A percentile compares a stretch with the other conserved stretches of the same genome.
These are phyloP conservation scores for Cyclotella distinguenda DNA, from an alignment of 108 stramenopile genomes.

Conservation along the genomic window DNA sequence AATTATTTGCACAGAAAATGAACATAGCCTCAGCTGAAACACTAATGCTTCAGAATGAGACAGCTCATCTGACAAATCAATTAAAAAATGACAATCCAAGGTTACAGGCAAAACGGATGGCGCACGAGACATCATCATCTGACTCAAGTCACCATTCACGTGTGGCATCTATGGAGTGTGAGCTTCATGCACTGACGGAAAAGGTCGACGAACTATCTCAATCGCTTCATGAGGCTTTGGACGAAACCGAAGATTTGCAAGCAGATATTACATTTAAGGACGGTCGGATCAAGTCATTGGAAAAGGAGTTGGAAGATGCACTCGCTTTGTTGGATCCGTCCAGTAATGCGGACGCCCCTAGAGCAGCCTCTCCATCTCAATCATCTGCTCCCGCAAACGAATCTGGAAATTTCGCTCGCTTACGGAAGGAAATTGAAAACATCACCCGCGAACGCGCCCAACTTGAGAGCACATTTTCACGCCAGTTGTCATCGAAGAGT, in stretches of 20 bases:
- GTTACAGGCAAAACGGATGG: not conserved
- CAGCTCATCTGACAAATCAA: not conserved
- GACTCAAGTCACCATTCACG: constrained; percentile 16
- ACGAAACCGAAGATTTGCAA: constrained; percentile 51
- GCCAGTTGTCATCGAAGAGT: constrained; percentile 32
- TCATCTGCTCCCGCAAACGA: too few species aligned
- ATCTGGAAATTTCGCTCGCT: constrained; percentile 27
- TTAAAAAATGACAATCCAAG: not conserved
- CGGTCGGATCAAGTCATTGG: constrained; percentile 25
- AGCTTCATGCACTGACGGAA: constrained; percentile 31
- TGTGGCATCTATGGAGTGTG: constrained; percentile 23
- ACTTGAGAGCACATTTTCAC: constrained; percentile 29
- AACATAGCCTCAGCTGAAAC: not conserved
- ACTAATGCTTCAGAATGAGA: not conserved
- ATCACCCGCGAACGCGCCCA: constrained; percentile 35
- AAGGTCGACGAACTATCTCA: constrained; percentile 52
- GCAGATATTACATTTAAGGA: constrained; percentile 33
- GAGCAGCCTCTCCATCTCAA: constrained; percentile 6
- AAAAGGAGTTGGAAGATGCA: constrained; percentile 40
- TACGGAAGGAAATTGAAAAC: constrained; percentile 44
- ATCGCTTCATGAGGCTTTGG: constrained; percentile 46
- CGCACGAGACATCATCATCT: not conserved
- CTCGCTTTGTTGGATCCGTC: constrained; percentile 7
- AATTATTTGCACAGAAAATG: not conserved
- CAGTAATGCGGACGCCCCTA: not conserved